These are phyloP conservation scores for Fusarium sp. DNA, from an alignment of 2,329 filamentous ascomycete species.

Conservation along the genomic window DNA sequence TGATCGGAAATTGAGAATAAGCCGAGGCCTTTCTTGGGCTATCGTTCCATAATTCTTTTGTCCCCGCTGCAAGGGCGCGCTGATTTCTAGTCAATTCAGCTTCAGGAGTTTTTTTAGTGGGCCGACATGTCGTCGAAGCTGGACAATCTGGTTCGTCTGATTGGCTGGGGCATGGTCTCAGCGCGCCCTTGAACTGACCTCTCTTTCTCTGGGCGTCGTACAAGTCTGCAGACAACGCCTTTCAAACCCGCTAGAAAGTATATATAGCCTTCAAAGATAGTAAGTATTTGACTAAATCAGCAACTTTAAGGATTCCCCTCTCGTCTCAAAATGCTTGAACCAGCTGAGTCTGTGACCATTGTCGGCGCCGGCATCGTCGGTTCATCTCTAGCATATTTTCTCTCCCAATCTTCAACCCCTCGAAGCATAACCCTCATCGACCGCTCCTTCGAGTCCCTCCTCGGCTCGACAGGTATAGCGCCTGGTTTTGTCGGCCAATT, in stretches of 20 bases:
- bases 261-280: neutral
- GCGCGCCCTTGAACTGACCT: constrained; percentile 21
- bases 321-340: constrained; percentile 11
- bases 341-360: constrained; percentile 33
- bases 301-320: fast-evolving
- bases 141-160: neutral
- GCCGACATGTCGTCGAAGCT: neutral
- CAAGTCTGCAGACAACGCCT: neutral
- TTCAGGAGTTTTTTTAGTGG: constrained; percentile 1
- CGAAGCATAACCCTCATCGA: constrained; percentile 38
- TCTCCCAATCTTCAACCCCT: constrained; percentile 6
- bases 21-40: too few species aligned
- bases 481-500: constrained; percentile 44
- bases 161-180: neutral
- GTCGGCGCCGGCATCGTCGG: constrained; percentile 40
- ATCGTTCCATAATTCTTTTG: neutral
- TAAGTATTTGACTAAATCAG: neutral
- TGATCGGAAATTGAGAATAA: too few species aligned
- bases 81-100: neutral
- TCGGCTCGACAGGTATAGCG: constrained; percentile 40
- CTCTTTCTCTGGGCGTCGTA: neutral
- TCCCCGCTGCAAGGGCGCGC: constrained; percentile 14
- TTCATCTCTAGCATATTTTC: constrained; percentile 27
- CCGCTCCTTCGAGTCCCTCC: constrained; percentile 21
- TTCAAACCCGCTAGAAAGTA: neutral